Evolutionary conservation across 2,329 filamentous ascomycete genomes (phyloP).

Genomic region (Neocatenulostroma microsporum): DNA sequence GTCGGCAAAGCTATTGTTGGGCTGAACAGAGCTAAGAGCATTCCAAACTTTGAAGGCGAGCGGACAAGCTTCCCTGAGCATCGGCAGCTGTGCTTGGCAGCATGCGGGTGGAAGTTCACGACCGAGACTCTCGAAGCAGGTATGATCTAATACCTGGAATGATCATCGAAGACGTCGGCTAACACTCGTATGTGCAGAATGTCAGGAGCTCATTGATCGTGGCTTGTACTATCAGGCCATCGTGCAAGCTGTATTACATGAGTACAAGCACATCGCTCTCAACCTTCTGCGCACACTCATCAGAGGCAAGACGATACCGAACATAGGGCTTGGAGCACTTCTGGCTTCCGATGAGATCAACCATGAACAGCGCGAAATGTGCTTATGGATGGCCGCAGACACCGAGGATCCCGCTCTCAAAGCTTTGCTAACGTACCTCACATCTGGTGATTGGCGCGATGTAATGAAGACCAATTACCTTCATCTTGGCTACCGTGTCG

Average conservation of each 20-base stretch:
- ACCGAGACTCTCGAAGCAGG: constrained; percentile 40
- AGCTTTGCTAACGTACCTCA: constrained; percentile 69
- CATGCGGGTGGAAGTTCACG: constrained; percentile 64
- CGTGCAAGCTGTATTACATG: constrained; percentile 66
- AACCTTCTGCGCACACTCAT: constrained; percentile 62
- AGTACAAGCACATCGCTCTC: constrained; percentile 60
- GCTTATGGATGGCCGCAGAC: constrained; percentile 54
- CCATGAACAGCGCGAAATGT: constrained; percentile 54
- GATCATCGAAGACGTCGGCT: not conserved
- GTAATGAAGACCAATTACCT: constrained; percentile 67
- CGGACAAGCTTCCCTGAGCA: constrained; percentile 60
- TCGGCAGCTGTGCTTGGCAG: constrained; percentile 64
- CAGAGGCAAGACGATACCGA: constrained; percentile 56
- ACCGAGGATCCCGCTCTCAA: constrained; percentile 70
- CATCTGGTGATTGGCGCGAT: constrained; percentile 65
- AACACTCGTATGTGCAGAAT: constrained; percentile 27
- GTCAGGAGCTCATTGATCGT: constrained; percentile 43
- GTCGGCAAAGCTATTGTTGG: constrained; percentile 46
- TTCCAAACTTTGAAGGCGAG: constrained; percentile 57
- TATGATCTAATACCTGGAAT: not conserved
- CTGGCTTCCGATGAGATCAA: constrained; percentile 45
- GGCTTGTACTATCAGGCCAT: constrained; percentile 66
- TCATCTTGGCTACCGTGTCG: constrained; percentile 65
- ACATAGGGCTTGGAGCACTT: constrained; percentile 42
- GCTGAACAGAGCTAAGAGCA: constrained; percentile 55